These are phyloP conservation scores for Groenewaldozyma sp. DNA, from an alignment of 1,139 yeast genomes.

Conservation along the genomic window DNA sequence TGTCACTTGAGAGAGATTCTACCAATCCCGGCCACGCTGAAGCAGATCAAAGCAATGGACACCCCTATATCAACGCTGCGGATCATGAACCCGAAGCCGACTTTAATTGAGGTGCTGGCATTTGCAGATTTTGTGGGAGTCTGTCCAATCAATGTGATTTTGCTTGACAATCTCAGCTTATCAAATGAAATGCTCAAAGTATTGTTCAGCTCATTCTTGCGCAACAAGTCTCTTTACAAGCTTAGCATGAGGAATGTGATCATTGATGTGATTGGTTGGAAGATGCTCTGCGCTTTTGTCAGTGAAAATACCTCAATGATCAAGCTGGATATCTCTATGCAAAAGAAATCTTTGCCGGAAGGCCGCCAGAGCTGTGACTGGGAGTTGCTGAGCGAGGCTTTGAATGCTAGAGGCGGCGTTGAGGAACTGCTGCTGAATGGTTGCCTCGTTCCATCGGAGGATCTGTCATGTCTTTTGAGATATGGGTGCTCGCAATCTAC, in stretches of 20 bases:
- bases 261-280: conserved; percentile 66
- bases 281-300: conserved; percentile 60
- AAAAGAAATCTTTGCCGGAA: conserved; percentile 5
- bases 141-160: conserved; percentile 68
- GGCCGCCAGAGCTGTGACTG: conserved; percentile 56
- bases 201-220: conserved; percentile 51
- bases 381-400: conserved; percentile 53
- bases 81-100: conserved; percentile 82
- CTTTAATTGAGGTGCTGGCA: conserved; percentile 78
- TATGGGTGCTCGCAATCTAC: conserved; percentile 47
- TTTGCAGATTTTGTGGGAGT: conserved; percentile 82
- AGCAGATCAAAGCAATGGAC: conserved; percentile 53
- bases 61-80: conserved; percentile 70
- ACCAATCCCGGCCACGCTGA: conserved; percentile 85
- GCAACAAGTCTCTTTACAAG: conserved; percentile 54
- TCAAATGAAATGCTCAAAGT: conserved; percentile 73
- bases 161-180: conserved; percentile 75
- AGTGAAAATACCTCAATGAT: conserved; percentile 47
- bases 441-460: conserved; percentile 49
- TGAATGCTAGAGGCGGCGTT: conserved; percentile 56
- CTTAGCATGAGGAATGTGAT: conserved; percentile 72
- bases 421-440: conserved; percentile 83
- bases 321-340: conserved; percentile 51
- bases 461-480: conserved; percentile 39
- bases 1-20: conserved; percentile 87